phyloP scores from a whole-genome alignment of 257 asterid genomes.

The Oldenlandia corymbosa region DNA sequence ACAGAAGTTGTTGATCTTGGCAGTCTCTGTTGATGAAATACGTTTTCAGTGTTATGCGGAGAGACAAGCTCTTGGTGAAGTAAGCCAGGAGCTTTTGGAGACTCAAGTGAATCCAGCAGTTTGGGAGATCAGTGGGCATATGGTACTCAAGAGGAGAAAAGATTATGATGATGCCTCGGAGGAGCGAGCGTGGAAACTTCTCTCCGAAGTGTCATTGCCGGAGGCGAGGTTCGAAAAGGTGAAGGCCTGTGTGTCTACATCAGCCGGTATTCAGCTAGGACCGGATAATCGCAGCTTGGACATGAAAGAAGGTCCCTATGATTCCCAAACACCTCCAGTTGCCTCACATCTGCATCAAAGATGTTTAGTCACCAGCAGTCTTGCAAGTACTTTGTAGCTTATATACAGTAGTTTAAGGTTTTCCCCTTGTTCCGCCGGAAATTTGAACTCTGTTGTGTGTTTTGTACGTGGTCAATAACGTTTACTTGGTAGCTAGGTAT shows the following conservation, averaged over 20 bases:
- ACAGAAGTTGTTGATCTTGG: background rate
- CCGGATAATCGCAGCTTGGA: constrained; percentile 14
- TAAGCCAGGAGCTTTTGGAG: constrained; percentile 42
- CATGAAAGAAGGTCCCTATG: constrained; percentile 21
- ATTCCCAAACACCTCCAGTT: constrained; percentile 30
- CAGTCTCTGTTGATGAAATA: background rate
- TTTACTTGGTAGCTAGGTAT: no score
- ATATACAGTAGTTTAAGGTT: no score
- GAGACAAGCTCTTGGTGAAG: constrained; percentile 66
- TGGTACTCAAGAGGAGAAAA: constrained; percentile 55
- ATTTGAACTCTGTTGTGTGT: background rate
- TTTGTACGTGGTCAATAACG: background rate
- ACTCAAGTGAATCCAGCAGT: constrained; percentile 78
- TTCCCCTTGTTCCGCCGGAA: background rate
- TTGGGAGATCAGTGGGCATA: constrained; percentile 81
- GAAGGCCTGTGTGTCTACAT: constrained; percentile 28
- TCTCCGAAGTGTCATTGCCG: constrained; percentile 54
- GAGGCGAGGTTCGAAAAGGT: constrained; percentile 46
- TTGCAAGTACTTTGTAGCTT: no score
- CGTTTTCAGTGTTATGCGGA: constrained; percentile 54
- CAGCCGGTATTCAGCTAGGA: constrained; percentile 35
- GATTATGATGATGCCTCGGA: constrained; percentile 62
- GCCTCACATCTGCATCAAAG: constrained; percentile 36
- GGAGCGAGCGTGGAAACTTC: constrained; percentile 52
- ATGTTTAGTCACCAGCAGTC: constrained; percentile 39